phyloP scores from a whole-genome alignment of 1,284 basidiomycete genomes.

The Gymnopus androsaceus region DNA sequence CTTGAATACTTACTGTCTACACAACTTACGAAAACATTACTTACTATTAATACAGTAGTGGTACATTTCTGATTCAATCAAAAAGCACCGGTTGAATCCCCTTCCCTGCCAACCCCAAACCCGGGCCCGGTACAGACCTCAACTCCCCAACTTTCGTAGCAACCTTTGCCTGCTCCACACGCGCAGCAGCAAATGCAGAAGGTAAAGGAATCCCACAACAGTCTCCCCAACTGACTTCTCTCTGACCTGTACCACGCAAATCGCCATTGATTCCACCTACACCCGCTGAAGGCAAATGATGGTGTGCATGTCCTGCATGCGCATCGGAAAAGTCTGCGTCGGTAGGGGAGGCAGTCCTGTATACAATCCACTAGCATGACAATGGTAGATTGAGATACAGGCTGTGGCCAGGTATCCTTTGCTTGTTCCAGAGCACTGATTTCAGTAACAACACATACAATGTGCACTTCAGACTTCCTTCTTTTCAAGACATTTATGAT shows the following conservation, averaged over 20 bases:
- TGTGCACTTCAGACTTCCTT: no score
- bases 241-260: conserved; percentile 48
- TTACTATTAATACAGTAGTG: no score
- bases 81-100: conserved; percentile 11
- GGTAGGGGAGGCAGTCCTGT: conserved; percentile 56
- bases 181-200: conserved; percentile 78
- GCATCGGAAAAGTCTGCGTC: conserved; percentile 25
- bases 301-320: conserved; percentile 40
- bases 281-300: conserved; percentile 34
- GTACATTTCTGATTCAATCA: not conserved
- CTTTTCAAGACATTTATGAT: no score
- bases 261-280: conserved; percentile 31
- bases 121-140: conserved; percentile 3
- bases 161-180: conserved; percentile 38
- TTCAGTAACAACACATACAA: no score
- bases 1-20: no score
- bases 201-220: conserved; percentile 92
- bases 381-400: no score
- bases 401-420: no score
- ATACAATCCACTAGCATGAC: no score
- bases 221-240: conserved; percentile 81
- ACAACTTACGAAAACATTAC: no score
- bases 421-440: no score
- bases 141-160: not conserved
- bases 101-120: conserved; percentile 6